A percentile compares a stretch with the other conserved stretches of the same genome.
These are phyloP conservation scores for Alternaria sp. DNA, from an alignment of 2,329 filamentous ascomycete genomes.

Conservation along the genomic window DNA sequence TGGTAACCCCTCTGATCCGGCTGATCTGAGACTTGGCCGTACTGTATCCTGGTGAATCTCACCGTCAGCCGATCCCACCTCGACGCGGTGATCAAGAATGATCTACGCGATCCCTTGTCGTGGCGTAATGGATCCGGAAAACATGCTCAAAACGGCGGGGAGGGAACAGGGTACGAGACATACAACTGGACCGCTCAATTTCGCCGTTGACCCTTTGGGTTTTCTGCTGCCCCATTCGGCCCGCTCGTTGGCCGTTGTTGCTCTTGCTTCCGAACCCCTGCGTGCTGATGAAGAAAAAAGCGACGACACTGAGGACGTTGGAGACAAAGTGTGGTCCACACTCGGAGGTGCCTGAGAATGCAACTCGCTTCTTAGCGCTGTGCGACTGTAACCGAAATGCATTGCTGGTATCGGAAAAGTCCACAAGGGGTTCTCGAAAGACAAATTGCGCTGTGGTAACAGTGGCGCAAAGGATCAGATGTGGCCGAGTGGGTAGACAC, in stretches of 20 bases:
- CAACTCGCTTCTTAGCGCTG: not conserved
- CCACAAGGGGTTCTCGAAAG: not conserved
- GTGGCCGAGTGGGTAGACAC: not conserved
- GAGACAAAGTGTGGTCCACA: conserved; percentile 1
- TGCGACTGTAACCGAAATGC: not conserved
- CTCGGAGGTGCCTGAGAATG: not conserved
- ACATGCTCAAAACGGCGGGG: conserved; percentile 42
- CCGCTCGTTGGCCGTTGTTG: conserved; percentile 10
- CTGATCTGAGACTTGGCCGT: conserved; percentile 49
- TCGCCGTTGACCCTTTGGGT: conserved; percentile 22
- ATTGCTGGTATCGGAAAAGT: not conserved
- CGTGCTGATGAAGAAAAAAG: not conserved
- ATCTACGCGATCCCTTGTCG: conserved; percentile 46
- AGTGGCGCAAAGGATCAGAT: conserved; percentile 4
- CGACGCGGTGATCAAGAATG: conserved; percentile 39
- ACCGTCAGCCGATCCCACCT: conserved; percentile 38
- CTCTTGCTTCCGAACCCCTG: conserved; percentile 11
- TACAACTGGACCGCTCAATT: conserved; percentile 22
- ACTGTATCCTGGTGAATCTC: conserved; percentile 28
- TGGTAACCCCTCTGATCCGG: conserved; percentile 31
- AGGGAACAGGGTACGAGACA: conserved; percentile 33
- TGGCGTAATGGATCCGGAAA: conserved; percentile 43
- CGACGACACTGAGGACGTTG: not conserved
- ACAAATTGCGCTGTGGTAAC: not conserved
- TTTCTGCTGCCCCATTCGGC: conserved; percentile 17